Base-by-base conservation (phyloP, 306 rosid genomes). In the Fragaria ananassa region DNA sequence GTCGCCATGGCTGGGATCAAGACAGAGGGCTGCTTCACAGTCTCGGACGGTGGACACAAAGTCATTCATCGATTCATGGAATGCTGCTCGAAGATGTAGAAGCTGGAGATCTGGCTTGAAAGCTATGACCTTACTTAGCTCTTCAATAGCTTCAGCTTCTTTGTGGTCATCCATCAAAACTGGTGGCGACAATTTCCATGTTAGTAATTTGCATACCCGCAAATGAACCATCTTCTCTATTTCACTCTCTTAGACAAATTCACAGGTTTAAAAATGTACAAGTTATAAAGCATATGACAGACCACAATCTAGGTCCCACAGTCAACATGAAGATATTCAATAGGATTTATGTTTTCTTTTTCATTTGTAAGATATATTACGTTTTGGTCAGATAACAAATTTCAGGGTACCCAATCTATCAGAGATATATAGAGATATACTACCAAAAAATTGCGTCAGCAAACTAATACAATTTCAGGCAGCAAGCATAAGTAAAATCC, bases 101-200 rank as follows among this genome's bases (percentile, higher is more conserved):
- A 93, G 82, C 85, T 91, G 97, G 37, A 91, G 69, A 76, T 93
- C 98, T 1, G 91, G 96, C 85, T 85, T 93, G 81, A 93, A 93
- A 57, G 83, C 62, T 41, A 93, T 88, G 79, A 95, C 97, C 80
- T 84, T 89, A 27, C 89, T 72, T 62, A 93, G 96, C 83, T 91
- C 98, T 71, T 56, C 80, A 58, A 93, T 93, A 62, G 98, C 98
- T 74, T 91, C 98, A 21, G 65, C 81, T 87, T 93, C 98, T 86
- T 86, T 88, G 74, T 88, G 96, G 84, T 93, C 98, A 81, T 93
- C 98, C 98, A 93, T 93, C 75, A 93, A 78, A 86, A 93, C 98
- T 93, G 89, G 82, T 49, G 42, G 61, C 68, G 50, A 90, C 6
- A 76, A 74, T 80, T 84, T 54, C 76, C 66, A 44, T 39, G 87